Evolutionary conservation across 2,329 filamentous ascomycete species (phyloP).

Genomic region (Didymella segeticola): DNA sequence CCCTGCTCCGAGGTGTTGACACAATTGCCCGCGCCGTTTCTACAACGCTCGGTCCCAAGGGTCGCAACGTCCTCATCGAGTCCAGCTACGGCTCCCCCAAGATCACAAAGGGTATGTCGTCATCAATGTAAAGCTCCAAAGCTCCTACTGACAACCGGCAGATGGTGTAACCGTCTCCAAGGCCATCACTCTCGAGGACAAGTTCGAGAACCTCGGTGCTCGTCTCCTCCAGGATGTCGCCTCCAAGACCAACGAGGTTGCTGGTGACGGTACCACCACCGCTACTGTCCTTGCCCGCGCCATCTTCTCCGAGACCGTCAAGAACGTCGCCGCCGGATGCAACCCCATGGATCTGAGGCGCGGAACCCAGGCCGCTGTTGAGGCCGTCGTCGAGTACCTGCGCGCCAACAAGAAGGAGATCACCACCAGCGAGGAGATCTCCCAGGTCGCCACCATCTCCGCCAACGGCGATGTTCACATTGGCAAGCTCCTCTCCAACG

Average conservation of each 20-base stretch:
- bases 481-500: slow-evolving; percentile 92
- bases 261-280: slow-evolving; percentile 97
- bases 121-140: background rate
- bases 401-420: slow-evolving; percentile 97
- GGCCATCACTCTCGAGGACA: slow-evolving; percentile 93
- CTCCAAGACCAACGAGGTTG: slow-evolving; percentile 98
- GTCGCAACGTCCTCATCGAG: slow-evolving; percentile 97
- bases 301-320: slow-evolving; percentile 99
- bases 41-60: slow-evolving; percentile 96
- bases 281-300: slow-evolving; percentile 95
- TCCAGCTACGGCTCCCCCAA: slow-evolving; percentile 98
- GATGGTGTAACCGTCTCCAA: slow-evolving; percentile 66
- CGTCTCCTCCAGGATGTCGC: slow-evolving; percentile 96
- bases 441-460: slow-evolving; percentile 97
- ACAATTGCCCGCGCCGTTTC: slow-evolving; percentile 95
- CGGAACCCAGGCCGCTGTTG: slow-evolving; percentile 95
- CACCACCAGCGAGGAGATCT: slow-evolving; percentile 95
- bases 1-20: slow-evolving; percentile 92
- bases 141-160: slow-evolving; percentile 33
- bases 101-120: slow-evolving; percentile 89
- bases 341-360: slow-evolving; percentile 99
- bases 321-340: slow-evolving; percentile 99
- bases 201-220: slow-evolving; percentile 99
- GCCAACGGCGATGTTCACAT: slow-evolving; percentile 97
- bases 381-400: slow-evolving; percentile 91